Evolutionary conservation across 352 stramenopile genomes (phyloP), one percentile per base, ranked within the genome.

Genomic region (Pythium utonaiense): DNA sequence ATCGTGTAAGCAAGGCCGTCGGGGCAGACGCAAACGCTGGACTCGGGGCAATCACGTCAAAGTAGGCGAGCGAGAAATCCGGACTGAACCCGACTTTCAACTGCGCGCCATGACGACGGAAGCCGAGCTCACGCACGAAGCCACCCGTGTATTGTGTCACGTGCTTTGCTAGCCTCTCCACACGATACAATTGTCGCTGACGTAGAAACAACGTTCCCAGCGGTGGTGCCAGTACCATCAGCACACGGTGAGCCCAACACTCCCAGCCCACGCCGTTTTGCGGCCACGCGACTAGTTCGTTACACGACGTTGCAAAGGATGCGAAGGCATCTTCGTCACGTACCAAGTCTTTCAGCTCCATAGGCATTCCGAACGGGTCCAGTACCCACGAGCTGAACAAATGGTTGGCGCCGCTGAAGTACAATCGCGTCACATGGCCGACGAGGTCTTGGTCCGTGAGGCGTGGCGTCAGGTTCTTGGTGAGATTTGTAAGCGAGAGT

Each of bases 91-190:
- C 86, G 53, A 95, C 69, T 51, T 93, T 92, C 17, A 92, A 69
- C 52, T 88, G 74, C 30, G 78, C 85, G 17, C 82, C 79, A 57
- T 91, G 81, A 19, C 85, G 77, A 16, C 83, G 81, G 57, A 92
- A 88, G 53, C 88, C 88, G 42, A 92, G 77, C 56, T 93, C 83
- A 33, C 86, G 83, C 36, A 91, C 91, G 52, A 95, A 93, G 17
- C 86, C 75, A 7, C 75, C 77, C 16, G 81, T 80, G 53, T 85
- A 86, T 14, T 86, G 71, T 30, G 68, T 70, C 31, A 92, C 72
- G 53, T 81, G 89, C 60, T 89, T 85, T 1, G 74, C 74, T 6
- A 95, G 70, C 13, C 75, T 73, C 54, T 86, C 74, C 12, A 95
- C 80, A 6, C 80, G 74, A 51, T 73, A 38, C 25, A 91, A 68